phyloP scores from a whole-genome alignment of 1,284 basidiomycete genomes.

The Kalmanozyma brasiliensis region DNA sequence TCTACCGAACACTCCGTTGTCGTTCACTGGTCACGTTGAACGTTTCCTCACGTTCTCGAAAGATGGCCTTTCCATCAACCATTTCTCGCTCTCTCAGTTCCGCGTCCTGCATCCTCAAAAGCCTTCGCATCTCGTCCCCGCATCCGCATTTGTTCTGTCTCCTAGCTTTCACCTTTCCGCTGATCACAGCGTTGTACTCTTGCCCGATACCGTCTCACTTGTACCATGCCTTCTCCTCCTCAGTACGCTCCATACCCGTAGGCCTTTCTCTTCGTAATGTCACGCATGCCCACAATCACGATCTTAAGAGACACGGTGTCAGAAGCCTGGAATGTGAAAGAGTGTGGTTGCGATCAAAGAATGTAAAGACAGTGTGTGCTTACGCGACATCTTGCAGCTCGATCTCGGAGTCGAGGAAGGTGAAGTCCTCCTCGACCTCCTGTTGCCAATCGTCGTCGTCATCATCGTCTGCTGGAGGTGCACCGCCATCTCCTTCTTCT shows the following conservation, averaged over 20 bases:
- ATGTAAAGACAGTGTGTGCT: background rate
- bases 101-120: background rate
- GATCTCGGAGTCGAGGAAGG: conserved; percentile 43
- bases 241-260: conserved; percentile 18
- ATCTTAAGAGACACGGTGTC: background rate
- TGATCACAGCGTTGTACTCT: conserved; percentile 2
- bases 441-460: conserved; percentile 46
- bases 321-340: conserved; percentile 3
- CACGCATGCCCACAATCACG: conserved; percentile 6
- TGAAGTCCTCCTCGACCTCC: conserved; percentile 38
- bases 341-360: conserved; percentile 1
- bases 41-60: background rate
- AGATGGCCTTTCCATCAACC: background rate
- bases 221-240: conserved; percentile 16
- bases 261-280: conserved; percentile 12
- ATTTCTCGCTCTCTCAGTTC: background rate
- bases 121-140: conserved; percentile 10
- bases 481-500: no score
- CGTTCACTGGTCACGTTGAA: conserved; percentile 38
- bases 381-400: conserved; percentile 34
- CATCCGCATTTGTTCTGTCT: conserved; percentile 7
- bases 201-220: conserved; percentile 2
- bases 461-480: no score
- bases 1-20: conserved; percentile 23
- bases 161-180: background rate